Evolutionary conservation across 768 basidiomycete species (phyloP).

Genomic region (Gautieria morchelliformis): DNA sequence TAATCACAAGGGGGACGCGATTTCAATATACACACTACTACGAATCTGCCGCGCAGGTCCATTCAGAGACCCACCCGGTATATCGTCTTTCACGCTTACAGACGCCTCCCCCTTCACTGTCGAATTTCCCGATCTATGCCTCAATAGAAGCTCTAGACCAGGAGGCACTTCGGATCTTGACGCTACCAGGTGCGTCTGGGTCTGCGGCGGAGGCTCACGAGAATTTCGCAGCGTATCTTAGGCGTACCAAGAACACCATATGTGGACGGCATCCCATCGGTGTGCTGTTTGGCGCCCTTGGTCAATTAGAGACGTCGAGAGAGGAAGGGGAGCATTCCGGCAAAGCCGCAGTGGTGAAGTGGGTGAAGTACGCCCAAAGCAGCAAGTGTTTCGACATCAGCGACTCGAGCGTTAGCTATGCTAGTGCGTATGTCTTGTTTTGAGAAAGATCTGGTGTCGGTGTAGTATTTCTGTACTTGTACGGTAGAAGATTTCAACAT

Average conservation of each 20-base stretch:
- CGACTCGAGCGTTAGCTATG: slow-evolving; percentile 95
- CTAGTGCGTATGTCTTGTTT: slow-evolving; percentile 75
- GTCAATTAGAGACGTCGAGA: slow-evolving; percentile 36
- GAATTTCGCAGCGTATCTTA: slow-evolving; percentile 58
- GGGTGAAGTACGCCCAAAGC: slow-evolving; percentile 94
- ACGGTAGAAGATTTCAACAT: neutral
- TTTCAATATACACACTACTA: slow-evolving; percentile 88
- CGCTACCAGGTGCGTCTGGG: slow-evolving; percentile 31
- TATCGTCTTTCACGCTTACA: slow-evolving; percentile 40
- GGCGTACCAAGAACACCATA: slow-evolving; percentile 83
- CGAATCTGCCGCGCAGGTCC: slow-evolving; percentile 43
- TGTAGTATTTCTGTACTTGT: neutral
- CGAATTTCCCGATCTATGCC: slow-evolving; percentile 59
- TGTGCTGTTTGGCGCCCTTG: slow-evolving; percentile 73
- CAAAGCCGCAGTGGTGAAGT: slow-evolving; percentile 41
- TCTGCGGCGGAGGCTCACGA: slow-evolving; percentile 45
- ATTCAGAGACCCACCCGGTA: slow-evolving; percentile 26
- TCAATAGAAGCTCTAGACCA: slow-evolving; percentile 82
- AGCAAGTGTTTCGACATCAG: slow-evolving; percentile 53
- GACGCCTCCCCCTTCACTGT: slow-evolving; percentile 26
- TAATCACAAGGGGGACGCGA: slow-evolving; percentile 69
- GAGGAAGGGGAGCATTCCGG: slow-evolving; percentile 9
- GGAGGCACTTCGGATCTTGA: slow-evolving; percentile 71
- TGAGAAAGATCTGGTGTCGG: slow-evolving; percentile 17
- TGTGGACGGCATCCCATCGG: slow-evolving; percentile 96